These are phyloP conservation scores for Aspergillus carbonarius DNA, from an alignment of 2,329 filamentous ascomycete species.

Conservation along the genomic window DNA sequence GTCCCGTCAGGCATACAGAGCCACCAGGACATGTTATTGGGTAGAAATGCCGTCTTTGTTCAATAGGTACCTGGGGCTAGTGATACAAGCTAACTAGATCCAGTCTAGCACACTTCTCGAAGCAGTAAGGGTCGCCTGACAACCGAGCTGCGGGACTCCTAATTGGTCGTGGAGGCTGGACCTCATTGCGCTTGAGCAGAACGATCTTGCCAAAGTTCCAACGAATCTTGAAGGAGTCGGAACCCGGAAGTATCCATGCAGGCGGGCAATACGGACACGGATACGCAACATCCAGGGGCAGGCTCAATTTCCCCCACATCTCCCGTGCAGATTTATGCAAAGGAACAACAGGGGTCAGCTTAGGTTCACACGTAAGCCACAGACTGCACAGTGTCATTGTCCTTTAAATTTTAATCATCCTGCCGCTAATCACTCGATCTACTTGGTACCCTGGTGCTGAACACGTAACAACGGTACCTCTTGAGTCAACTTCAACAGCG, in stretches of 20 bases:
- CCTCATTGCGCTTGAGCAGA: neutral
- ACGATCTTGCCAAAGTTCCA: neutral
- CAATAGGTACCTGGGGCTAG: neutral
- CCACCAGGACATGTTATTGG: neutral
- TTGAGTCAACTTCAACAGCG: too few relatives aligned
- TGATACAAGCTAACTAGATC: neutral
- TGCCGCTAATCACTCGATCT: too few relatives aligned
- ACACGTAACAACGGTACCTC: too few relatives aligned
- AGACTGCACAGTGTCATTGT: too few relatives aligned
- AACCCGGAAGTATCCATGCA: neutral
- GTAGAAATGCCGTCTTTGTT: neutral
- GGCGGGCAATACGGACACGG: neutral
- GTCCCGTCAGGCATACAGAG: too few relatives aligned
- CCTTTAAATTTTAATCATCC: too few relatives aligned
- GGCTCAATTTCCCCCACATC: neutral
- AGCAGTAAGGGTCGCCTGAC: neutral
- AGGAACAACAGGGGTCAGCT: too few relatives aligned
- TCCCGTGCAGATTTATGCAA: neutral
- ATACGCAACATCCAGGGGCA: neutral
- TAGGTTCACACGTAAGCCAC: too few relatives aligned
- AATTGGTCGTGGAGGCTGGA: neutral
- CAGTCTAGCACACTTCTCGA: neutral
- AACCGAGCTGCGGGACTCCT: neutral
- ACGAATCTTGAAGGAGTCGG: neutral
- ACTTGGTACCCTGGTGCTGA: too few relatives aligned